Evolutionary conservation across 208 protist species (phyloP), one percentile per base, ranked within the genome.

Genomic region (Naegleria fowleri): DNA sequence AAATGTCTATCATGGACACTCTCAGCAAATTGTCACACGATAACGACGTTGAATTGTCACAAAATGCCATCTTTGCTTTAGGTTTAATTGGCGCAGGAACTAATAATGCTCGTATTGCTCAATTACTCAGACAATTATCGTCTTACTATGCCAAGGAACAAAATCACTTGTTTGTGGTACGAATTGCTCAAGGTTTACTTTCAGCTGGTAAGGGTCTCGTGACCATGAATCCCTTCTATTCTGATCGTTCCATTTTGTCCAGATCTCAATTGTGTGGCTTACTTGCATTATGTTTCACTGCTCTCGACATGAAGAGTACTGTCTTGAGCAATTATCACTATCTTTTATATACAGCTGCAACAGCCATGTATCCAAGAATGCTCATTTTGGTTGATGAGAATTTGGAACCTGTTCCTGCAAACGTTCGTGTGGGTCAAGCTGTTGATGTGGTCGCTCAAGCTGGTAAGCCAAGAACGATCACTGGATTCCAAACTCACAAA

Each of bases 191-290:
- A 94, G 99, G 98, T 16, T 94, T 99, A 9, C 95, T 99, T 13
- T 97, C 99, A 93, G 96, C 99, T 93, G 99, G 99, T 90, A 99
- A 99, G 94, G 99, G 99, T 43, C 97, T 99, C 40, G 95, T 99
- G 36, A 98, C 97, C 22, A 93, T 99, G 25, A 96, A 93, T 13
- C 98, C 98, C 11, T 96, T 98, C 91, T 96, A 99, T 92, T 96
- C 96, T 67, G 98, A 99, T 92, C 92, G 95, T 90, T 93, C 92
- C 5, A 86, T 98, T 86, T 94, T 98, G 90, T 95, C 93, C 59
- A 95, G 94, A 39, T 96, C 96, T 2, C 95, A 95, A 41, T 93
- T 99, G 7, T 97, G 97, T 94, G 98, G 98, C 22, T 93, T 99
- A 40, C 92, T 99, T 22, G 93, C 94, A 7, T 88, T 98, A 29